phyloP scores from a whole-genome alignment of 306 rosid species.

The Nissolia schottii region DNA sequence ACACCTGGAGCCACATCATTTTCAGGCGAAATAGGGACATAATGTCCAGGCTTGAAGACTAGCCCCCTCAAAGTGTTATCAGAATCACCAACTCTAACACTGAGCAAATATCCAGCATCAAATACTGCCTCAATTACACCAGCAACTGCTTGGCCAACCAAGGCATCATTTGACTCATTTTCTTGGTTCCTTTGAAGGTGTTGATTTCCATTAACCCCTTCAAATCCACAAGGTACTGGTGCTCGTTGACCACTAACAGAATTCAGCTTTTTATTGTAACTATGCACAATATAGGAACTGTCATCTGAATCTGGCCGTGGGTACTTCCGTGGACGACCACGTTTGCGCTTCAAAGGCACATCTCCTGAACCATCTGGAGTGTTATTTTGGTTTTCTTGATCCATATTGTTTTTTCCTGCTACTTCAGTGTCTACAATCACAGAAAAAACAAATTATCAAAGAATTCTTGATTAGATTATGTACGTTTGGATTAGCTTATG shows the following conservation, averaged over 20 bases:
- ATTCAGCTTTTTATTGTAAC: constrained; percentile 37
- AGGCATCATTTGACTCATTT: constrained; percentile 33
- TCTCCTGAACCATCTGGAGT: constrained; percentile 54
- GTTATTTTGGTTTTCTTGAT: constrained; percentile 50
- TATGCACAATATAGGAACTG: constrained; percentile 22
- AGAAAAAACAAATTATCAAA: not conserved
- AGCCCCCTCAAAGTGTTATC: constrained; percentile 75
- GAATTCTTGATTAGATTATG: not conserved
- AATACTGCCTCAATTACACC: constrained; percentile 88
- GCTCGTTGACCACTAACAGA: constrained; percentile 34
- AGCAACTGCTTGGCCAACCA: constrained; percentile 68
- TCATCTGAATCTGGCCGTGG: constrained; percentile 53
- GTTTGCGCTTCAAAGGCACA: constrained; percentile 77
- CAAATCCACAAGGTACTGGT: constrained; percentile 51
- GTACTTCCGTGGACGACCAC: constrained; percentile 94
- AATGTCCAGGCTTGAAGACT: constrained; percentile 83
- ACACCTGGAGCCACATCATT: constrained; percentile 84
- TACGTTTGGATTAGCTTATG: not conserved
- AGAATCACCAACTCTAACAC: constrained; percentile 71
- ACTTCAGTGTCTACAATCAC: constrained; percentile 25
- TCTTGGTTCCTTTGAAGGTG: constrained; percentile 44
- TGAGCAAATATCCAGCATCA: constrained; percentile 88
- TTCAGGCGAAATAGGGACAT: constrained; percentile 61
- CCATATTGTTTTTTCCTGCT: constrained; percentile 40
- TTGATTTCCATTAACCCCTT: constrained; percentile 44